Conservation (phyloP, 2,329 filamentous ascomycete genomes). For the Exophiala aquamarina region DNA sequence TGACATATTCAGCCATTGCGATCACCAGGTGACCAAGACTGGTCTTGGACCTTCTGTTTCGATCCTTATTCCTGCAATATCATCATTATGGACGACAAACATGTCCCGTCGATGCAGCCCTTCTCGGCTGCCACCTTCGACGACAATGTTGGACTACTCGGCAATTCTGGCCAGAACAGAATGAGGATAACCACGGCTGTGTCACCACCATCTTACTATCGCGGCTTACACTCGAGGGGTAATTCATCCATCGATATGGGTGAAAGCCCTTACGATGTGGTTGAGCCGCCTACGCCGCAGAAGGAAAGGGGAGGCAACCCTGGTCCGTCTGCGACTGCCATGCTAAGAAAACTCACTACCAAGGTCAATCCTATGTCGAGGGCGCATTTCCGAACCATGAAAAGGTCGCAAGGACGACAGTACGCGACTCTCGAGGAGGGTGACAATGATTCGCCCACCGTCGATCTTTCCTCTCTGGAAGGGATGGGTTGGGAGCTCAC, state of each 20-base stretch:
- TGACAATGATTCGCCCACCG: conserved; percentile 11
- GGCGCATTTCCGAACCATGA: conserved; percentile 16
- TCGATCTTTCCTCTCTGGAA: conserved; percentile 28
- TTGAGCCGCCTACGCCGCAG: conserved; percentile 15
- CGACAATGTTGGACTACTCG: conserved; percentile 17
- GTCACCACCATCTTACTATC: conserved; percentile 15
- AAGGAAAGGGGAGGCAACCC: conserved; percentile 10
- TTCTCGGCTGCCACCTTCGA: background rate
- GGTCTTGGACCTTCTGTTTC: too few species aligned
- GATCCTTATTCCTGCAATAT: too few species aligned
- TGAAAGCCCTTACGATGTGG: conserved; percentile 9
- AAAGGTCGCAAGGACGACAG: conserved; percentile 18
- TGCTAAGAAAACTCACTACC: conserved; percentile 25
- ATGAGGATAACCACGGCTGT: conserved; percentile 7
- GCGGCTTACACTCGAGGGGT: conserved; percentile 16
- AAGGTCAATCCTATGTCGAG: conserved; percentile 18
- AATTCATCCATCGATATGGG: conserved; percentile 19
- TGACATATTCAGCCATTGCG: too few species aligned
- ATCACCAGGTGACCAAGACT: too few species aligned
- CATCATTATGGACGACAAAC: conserved; percentile 7
- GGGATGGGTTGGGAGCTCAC: conserved; percentile 28
- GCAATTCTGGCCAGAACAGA: conserved; percentile 3
- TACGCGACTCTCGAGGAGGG: conserved; percentile 26
- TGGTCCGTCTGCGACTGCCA: conserved; percentile 16
- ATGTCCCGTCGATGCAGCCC: conserved; percentile 1